Evolutionary conservation across 192 early-diverging fungal species (phyloP), one percentile per base, ranked within the genome.

Genomic region (Lobulomyces angularis): DNA sequence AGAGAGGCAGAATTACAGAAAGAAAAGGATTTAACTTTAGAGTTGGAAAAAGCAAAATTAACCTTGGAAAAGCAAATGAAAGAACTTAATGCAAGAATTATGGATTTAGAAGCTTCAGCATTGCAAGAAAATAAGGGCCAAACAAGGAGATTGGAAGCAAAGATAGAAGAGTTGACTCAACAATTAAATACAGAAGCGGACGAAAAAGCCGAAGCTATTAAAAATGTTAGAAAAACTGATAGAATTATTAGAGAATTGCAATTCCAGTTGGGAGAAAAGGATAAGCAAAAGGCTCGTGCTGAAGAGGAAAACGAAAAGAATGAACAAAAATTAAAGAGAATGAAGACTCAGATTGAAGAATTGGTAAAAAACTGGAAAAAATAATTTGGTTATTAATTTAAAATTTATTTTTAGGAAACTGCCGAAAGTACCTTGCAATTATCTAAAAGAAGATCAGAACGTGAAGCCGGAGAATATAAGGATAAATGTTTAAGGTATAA

Each of bases 181-280:
- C 68, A 69, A 47, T 46, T 85, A 4, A 77, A 81, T 14, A 38
- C 37, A 9, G 80, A 82, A 46, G 69, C 64, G 46, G 60, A 62
- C 32, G 81, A 81, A 50, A 79, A 82, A 45, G 55, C 61, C 35
- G 77, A 81, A 50, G 51, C 71, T 0, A 35, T 69, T 6, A 61
- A 77, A 43, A 62, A 61, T 18, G 52, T 65, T 16, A 67, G 82
- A 19, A 77, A 79, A 30, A 58, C 50, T 26, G 87, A 92, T 48
- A 67, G 87, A 41, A 65, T 74, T 41, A 72, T 90, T 46, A 71
- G 84, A 12, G 85, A 90, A 59, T 60, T 90, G 39, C 86, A 90
- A 59, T 84, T 83, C 62, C 84, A 90, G 47, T 51, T 92, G 6
- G 55, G 62, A 21, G 88, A 92, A 58, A 63, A 69, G 41, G 84